Conservation (phyloP, 495 filamentous ascomycete genomes). For the Pyrenula aspistea region DNA sequence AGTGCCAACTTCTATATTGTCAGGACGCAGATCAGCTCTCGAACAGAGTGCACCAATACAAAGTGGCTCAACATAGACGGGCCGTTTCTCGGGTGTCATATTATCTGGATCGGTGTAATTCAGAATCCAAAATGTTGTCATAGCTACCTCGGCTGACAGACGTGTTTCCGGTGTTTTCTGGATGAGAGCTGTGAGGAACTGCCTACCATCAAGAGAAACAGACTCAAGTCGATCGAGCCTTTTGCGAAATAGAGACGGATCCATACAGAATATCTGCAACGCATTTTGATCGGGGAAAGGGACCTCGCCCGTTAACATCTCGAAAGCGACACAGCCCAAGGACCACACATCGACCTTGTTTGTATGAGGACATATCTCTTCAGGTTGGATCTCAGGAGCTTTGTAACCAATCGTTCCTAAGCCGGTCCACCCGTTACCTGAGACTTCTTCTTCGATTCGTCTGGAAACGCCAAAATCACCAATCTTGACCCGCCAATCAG, state of each 20-base stretch:
- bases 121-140: background rate
- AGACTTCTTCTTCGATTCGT: slow-evolving; percentile 12
- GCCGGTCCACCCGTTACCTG: slow-evolving; percentile 1
- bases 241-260: background rate
- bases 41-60: background rate
- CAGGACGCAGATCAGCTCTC: background rate
- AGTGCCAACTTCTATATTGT: background rate
- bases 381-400: slow-evolving; percentile 22
- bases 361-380: slow-evolving; percentile 7
- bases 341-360: slow-evolving; percentile 18
- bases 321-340: slow-evolving; percentile 11
- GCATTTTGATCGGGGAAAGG: background rate
- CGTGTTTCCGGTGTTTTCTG: background rate
- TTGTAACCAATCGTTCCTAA: slow-evolving; percentile 20
- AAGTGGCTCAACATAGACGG: background rate
- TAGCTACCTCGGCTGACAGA: background rate
- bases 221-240: background rate
- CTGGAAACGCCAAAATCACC: slow-evolving; percentile 40
- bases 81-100: background rate
- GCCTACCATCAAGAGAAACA: background rate
- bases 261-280: background rate
- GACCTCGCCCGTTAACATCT: slow-evolving; percentile 4
- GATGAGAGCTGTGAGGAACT: background rate
- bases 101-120: background rate
- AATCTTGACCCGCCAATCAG: slow-evolving; percentile 32